phyloP scores from a whole-genome alignment of 1,284 basidiomycete species.

The Pseudozyma tsukubaensis region DNA sequence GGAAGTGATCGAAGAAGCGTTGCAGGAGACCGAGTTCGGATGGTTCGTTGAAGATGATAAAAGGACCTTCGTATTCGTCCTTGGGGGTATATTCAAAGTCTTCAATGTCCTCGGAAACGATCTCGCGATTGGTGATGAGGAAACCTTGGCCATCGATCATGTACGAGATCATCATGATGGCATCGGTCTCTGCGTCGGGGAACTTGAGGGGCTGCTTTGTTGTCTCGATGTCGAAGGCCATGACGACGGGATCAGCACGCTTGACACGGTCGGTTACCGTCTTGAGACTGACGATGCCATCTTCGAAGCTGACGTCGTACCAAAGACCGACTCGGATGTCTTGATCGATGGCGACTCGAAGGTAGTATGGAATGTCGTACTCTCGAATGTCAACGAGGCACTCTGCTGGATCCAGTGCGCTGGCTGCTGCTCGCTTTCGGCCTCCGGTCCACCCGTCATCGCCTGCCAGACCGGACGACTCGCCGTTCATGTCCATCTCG shows the following conservation, averaged over 20 bases:
- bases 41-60: slow-evolving; percentile 93
- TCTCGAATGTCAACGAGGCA: slow-evolving; percentile 94
- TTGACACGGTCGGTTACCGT: slow-evolving; percentile 87
- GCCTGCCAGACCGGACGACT: slow-evolving; percentile 67
- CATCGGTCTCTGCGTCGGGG: slow-evolving; percentile 93
- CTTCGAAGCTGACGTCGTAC: slow-evolving; percentile 85
- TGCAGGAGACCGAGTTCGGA: slow-evolving; percentile 80
- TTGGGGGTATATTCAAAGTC: slow-evolving; percentile 99
- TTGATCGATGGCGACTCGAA: slow-evolving; percentile 98
- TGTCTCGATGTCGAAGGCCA: slow-evolving; percentile 99
- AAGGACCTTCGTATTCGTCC: slow-evolving; percentile 96
- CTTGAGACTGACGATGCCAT: slow-evolving; percentile 82
- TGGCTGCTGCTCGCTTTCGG: slow-evolving; percentile 32
- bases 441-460: slow-evolving; percentile 44
- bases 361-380: slow-evolving; percentile 96
- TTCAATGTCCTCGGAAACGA: slow-evolving; percentile 96
- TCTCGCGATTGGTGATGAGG: slow-evolving; percentile 96
- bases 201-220: slow-evolving; percentile 99
- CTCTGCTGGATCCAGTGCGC: slow-evolving; percentile 80
- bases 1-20: slow-evolving; percentile 93
- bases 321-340: slow-evolving; percentile 96
- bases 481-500: slow-evolving; percentile 46
- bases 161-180: slow-evolving; percentile 99
- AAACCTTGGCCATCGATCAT: slow-evolving; percentile 97
- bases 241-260: slow-evolving; percentile 97